These are phyloP conservation scores for Halophytophthora batemanensis DNA, from an alignment of 352 stramenopile species.

Conservation along the genomic window DNA sequence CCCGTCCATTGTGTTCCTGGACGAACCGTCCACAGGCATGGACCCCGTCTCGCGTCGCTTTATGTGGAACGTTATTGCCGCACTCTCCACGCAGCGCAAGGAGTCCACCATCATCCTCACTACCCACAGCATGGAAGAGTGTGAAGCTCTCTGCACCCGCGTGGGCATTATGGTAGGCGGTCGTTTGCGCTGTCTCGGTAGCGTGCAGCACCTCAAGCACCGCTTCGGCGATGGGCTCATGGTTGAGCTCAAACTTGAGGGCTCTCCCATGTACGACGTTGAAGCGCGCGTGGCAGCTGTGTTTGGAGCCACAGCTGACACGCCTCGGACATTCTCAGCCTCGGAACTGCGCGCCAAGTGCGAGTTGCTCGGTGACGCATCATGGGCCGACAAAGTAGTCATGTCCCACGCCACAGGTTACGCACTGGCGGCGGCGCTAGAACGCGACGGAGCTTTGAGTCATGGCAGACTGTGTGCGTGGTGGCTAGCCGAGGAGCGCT, in stretches of 20 bases:
- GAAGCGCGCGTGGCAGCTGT: slow-evolving; percentile 23
- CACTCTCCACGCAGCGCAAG: slow-evolving; percentile 65
- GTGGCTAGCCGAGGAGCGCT: slow-evolving; percentile 63
- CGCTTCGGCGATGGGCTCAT: slow-evolving; percentile 95
- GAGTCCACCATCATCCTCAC: slow-evolving; percentile 89
- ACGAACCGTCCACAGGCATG: slow-evolving; percentile 93
- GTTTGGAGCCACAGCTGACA: slow-evolving; percentile 22
- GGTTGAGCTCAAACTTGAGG: slow-evolving; percentile 74
- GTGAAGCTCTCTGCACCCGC: slow-evolving; percentile 92
- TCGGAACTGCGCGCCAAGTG: slow-evolving; percentile 47
- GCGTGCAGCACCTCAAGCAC: slow-evolving; percentile 93
- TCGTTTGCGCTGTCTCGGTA: slow-evolving; percentile 77
- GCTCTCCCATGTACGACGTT: slow-evolving; percentile 31
- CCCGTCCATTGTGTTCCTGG: slow-evolving; percentile 89
- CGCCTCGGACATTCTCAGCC: slow-evolving; percentile 27
- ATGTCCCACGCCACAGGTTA: slow-evolving; percentile 62
- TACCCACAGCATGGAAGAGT: slow-evolving; percentile 96
- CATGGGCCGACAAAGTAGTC: slow-evolving; percentile 44
- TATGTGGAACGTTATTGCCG: slow-evolving; percentile 94
- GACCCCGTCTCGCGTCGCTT: slow-evolving; percentile 93
- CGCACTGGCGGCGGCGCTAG: slow-evolving; percentile 48
- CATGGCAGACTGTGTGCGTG: slow-evolving; percentile 48
- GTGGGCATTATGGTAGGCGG: slow-evolving; percentile 93
- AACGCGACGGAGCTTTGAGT: slow-evolving; percentile 44
- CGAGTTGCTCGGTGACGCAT: slow-evolving; percentile 36